These are phyloP conservation scores for Aspergillus sparsus DNA, from an alignment of 495 filamentous ascomycete species.

Conservation along the genomic window DNA sequence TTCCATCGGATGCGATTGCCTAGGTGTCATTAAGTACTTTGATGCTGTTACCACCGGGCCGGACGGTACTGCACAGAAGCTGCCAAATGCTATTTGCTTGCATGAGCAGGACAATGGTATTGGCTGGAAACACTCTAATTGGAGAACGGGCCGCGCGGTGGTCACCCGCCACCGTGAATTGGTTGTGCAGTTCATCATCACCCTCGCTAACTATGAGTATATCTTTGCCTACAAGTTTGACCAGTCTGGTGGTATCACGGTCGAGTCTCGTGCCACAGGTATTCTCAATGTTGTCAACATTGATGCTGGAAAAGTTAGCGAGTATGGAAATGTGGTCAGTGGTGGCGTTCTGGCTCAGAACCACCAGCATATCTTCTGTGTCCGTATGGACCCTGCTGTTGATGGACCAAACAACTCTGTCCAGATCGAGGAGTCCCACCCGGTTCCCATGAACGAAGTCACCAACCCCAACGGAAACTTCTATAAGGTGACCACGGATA, in stretches of 20 bases:
- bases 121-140: constrained; percentile 73
- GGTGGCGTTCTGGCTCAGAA: constrained; percentile 79
- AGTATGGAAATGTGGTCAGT: constrained; percentile 83
- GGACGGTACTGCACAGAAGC: constrained; percentile 54
- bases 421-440: constrained; percentile 70
- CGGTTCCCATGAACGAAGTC: constrained; percentile 64
- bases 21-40: constrained; percentile 69
- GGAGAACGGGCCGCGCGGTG: constrained; percentile 64
- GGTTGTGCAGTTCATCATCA: constrained; percentile 76
- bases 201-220: constrained; percentile 83
- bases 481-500: constrained; percentile 65
- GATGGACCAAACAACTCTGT: constrained; percentile 74
- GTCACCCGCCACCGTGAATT: constrained; percentile 62
- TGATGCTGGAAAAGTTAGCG: constrained; percentile 56
- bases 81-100: constrained; percentile 67
- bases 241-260: constrained; percentile 76
- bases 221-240: constrained; percentile 88
- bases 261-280: constrained; percentile 85
- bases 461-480: constrained; percentile 85
- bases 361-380: constrained; percentile 92
- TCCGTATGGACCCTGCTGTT: constrained; percentile 83
- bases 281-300: constrained; percentile 89
- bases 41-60: constrained; percentile 57
- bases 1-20: constrained; percentile 68
- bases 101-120: constrained; percentile 74